phyloP scores from a whole-genome alignment of 495 filamentous ascomycete species.

The Pyrenopolyporus hunteri region DNA sequence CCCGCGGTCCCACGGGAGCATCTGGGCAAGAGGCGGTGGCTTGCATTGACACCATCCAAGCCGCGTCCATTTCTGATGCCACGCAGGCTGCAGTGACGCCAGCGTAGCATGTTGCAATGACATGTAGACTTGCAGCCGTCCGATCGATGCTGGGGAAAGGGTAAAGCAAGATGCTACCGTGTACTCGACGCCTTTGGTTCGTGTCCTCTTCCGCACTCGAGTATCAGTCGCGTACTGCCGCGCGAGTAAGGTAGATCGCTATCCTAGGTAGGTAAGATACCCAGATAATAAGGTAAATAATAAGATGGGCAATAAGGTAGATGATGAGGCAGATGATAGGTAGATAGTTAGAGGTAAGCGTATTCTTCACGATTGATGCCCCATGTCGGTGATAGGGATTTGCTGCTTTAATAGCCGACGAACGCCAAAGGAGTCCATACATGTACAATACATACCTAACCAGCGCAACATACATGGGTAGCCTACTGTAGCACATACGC shows the following conservation, averaged over 20 bases:
- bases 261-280: no score
- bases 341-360: no score
- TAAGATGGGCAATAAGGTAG: no score
- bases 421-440: background rate
- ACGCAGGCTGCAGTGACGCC: slow-evolving; percentile 36
- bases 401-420: background rate
- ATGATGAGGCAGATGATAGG: no score
- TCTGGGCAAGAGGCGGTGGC: slow-evolving; percentile 18
- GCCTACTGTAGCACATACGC: background rate
- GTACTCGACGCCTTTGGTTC: no score
- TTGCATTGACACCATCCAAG: slow-evolving; percentile 31
- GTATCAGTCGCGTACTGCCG: no score
- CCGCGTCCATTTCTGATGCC: slow-evolving; percentile 21
- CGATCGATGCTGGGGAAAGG: slow-evolving; percentile 32
- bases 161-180: slow-evolving; percentile 13
- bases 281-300: no score
- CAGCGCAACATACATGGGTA: no score
- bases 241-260: no score
- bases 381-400: slow-evolving; percentile 2
- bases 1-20: slow-evolving; percentile 3
- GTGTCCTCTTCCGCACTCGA: no score
- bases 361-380: background rate
- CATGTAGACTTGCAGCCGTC: slow-evolving; percentile 30
- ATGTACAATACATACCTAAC: no score
- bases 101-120: slow-evolving; percentile 31